Evolutionary conservation across 305 asterid genomes (phyloP), one percentile per base, ranked within the genome.

Genomic region (Fraxinus ornus): DNA sequence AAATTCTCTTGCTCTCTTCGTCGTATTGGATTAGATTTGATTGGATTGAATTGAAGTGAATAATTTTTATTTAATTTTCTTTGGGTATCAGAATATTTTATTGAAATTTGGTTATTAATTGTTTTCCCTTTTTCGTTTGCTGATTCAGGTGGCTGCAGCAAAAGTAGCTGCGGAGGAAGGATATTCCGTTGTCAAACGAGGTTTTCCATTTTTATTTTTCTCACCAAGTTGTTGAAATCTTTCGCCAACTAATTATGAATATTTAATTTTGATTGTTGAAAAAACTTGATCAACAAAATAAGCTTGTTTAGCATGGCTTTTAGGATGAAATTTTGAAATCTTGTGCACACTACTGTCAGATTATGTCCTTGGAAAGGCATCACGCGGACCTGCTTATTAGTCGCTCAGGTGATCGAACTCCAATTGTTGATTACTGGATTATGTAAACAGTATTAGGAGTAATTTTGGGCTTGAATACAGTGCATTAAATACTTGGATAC

Each of bases 141-240:
- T 39, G 19, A 36, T 82, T 85, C 90, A 94, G 98, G 98, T 92
- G 68, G 98, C 91, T 10, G 93, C 81, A 24, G 86, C 90, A 0
- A 93, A 89, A 91, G 89, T 86, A 52, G 97, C 84, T 76, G 92
- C 89, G 8, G 97, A 93, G 85, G 98, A 94, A 84, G 70, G 89
- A 3, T 93, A 91, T 76, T 9, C 85, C 75, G 77, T 86, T 0
- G 88, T 88, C 71, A 87, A 85, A 81, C 84, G 88, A 89, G 98
- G 97, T 92, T 78, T 55, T n/a, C 10, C 13, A 70, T 28, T 7
- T n/a, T 17, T 24, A 71, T 15, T 3, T 66, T 36, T 60, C 62
- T 47, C 64, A 26, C 9, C 6, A 41, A 68, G 22, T 4, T 7
- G 32, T 33, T 77, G 19, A 12, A 39, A 26, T 5, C 81, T 36